Evolutionary conservation across 441 rosid species (phyloP), one percentile per base, ranked within the genome.

Genomic region (Omphalea diandra): DNA sequence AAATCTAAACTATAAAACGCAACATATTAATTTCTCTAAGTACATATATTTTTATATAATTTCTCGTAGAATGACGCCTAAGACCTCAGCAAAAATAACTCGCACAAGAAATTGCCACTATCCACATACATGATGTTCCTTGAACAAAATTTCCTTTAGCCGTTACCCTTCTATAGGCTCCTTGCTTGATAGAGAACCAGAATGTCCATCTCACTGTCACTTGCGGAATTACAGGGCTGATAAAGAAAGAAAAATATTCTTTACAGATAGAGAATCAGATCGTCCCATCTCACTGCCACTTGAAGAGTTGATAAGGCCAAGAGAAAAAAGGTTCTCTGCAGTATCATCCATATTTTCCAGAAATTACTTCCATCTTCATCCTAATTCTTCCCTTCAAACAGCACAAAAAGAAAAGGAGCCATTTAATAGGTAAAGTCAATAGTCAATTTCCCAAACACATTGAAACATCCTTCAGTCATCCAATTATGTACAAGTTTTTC

Each of bases 121-220:
- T 22, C 22, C 58, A 65, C 22, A 50, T 7, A 20, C 56, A 15
- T 1, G 15, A 46, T 24, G 6, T 32, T 4, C 18, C 65, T 69
- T 26, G 22, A 63, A 41, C 53, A 55, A 68, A 55, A 68, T 46
- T 29, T 43, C 31, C 53, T 31, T 7, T 15, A 36, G 61, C 38
- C 35, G 7, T 46, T 33, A 46, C 18, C 26, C 55, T 27, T 36
- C 61, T 46, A 38, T 69, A 47, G 3, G 66, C 58, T 59, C 24
- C 49, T 15, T n/a, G n/a, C n/a, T n/a, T 29, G 43, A 46, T 35
- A 38, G 36, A 26, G 7, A 70, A 36, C 27, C 60, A 27, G 55
- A n/a, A 18, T 36, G 26, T 50, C 31, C 52, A n/a, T n/a, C n/a
- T n/a, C n/a, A n/a, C n/a, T n/a, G n/a, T n/a, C 2, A 24, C 46